Conservation (phyloP, 2,329 filamentous ascomycete species). For the Epicoccum nigrum region DNA sequence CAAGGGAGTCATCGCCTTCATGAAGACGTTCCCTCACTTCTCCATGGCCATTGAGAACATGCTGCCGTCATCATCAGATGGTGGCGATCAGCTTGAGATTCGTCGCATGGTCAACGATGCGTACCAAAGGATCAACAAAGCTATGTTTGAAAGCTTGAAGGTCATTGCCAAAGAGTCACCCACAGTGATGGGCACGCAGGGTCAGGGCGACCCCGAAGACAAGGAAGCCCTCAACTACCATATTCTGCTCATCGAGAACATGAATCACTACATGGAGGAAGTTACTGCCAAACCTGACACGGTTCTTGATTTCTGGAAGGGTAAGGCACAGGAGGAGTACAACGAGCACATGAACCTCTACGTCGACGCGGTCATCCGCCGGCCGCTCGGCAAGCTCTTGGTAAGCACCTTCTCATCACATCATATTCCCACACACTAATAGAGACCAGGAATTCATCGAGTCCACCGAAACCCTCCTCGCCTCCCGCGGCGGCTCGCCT, state of each 20-base stretch:
- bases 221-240: constrained; percentile 98
- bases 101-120: constrained; percentile 82
- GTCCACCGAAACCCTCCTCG: constrained; percentile 76
- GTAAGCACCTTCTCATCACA: constrained; percentile 38
- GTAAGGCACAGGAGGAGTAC: constrained; percentile 78
- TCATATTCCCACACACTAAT: constrained; percentile 15
- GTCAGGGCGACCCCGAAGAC: constrained; percentile 73
- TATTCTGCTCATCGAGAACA: constrained; percentile 96
- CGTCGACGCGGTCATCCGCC: constrained; percentile 82
- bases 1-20: constrained; percentile 94
- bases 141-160: constrained; percentile 97
- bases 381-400: constrained; percentile 86
- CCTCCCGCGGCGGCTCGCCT: constrained; percentile 58
- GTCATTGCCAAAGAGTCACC: constrained; percentile 82
- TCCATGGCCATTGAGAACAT: constrained; percentile 83
- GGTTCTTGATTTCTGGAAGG: constrained; percentile 82
- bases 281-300: constrained; percentile 76
- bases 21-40: constrained; percentile 90
- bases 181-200: constrained; percentile 58
- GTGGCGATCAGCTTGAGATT: constrained; percentile 67
- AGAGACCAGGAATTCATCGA: constrained; percentile 75
- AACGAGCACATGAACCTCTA: constrained; percentile 87
- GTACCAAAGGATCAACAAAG: constrained; percentile 86
- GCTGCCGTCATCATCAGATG: constrained; percentile 60
- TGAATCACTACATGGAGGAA: constrained; percentile 96